These are phyloP conservation scores for Arabidopsis thaliana DNA, from an alignment of 345 rosid species.

Conservation along the genomic window TAIR10.1 NC_003070.9:9847501-9848000, in stretches of 20 bases:
- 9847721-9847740: constrained; percentile 32
- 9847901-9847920: neutral
- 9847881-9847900: neutral
- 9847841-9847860: constrained; percentile 9
- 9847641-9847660: constrained; percentile 60
- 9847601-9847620: constrained; percentile 84
- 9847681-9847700: constrained; percentile 72
- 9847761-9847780: constrained; percentile 44
- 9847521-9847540: constrained; percentile 80
- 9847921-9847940: constrained; percentile 41
- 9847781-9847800: constrained; percentile 40
- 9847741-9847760: constrained; percentile 44
- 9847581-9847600: constrained; percentile 81
- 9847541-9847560: constrained; percentile 68
- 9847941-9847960: constrained; percentile 39
- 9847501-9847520: constrained; percentile 73
- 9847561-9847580: constrained; percentile 69
- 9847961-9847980: constrained; percentile 12
- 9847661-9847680: constrained; percentile 67
- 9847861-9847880: constrained; percentile 24
- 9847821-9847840: constrained; percentile 11
- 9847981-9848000: neutral
- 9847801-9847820: constrained; percentile 40
- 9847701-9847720: constrained; percentile 11
- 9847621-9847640: constrained; percentile 67